Conservation (phyloP, 1,284 basidiomycete species). For the Coniferiporia sulphurascens region DNA sequence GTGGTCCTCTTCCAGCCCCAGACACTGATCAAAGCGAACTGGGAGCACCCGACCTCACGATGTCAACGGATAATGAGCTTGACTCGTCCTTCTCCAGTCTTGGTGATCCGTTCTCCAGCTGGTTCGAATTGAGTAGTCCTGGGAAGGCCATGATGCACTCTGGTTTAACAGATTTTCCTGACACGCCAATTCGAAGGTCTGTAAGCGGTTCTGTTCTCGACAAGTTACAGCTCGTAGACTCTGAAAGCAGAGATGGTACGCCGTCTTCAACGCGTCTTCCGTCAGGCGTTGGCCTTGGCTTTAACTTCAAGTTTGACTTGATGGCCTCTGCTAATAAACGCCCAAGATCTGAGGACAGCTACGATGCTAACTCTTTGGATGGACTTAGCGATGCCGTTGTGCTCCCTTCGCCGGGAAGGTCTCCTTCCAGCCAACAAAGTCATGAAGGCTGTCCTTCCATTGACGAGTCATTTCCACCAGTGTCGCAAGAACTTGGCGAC, state of each 20-base stretch:
- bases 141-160: neutral
- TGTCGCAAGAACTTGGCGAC: neutral
- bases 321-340: constrained; percentile 1
- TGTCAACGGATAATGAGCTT: constrained; percentile 7
- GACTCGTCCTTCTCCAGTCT: constrained; percentile 13
- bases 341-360: neutral
- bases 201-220: neutral
- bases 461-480: neutral
- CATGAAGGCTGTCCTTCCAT: neutral
- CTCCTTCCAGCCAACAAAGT: neutral
- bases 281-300: constrained; percentile 11
- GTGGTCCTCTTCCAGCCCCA: constrained; percentile 12
- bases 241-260: neutral
- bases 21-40: neutral
- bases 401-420: neutral
- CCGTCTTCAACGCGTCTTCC: constrained; percentile 7
- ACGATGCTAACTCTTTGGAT: neutral
- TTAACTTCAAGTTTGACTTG: constrained; percentile 8
- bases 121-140: constrained; percentile 14
- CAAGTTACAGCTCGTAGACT: neutral
- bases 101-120: constrained; percentile 6
- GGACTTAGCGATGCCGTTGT: neutral
- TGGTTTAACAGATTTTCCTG: constrained; percentile 4
- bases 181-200: constrained; percentile 16
- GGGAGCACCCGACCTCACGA: neutral